Percentiles rank a stretch among this genome's conserved stretches.
These are phyloP conservation scores for Chaetomium globosum DNA, from an alignment of 2,329 filamentous ascomycete genomes.

Conservation along the genomic window DNA sequence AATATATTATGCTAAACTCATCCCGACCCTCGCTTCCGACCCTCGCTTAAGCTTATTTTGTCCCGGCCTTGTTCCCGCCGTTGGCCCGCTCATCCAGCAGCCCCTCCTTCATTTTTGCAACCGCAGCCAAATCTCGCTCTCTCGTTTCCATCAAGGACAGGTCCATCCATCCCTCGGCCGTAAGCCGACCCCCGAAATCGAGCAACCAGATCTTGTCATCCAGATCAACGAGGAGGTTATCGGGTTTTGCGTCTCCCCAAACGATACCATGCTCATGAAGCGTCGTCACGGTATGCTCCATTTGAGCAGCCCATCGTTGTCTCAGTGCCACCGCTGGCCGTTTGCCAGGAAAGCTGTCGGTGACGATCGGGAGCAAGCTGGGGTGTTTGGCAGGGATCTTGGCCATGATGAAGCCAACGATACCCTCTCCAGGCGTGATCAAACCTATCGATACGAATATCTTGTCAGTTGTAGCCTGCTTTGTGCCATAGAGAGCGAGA, in stretches of 20 bases:
- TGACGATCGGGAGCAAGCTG: too few species aligned
- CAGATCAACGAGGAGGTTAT: background rate
- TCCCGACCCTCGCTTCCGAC: background rate
- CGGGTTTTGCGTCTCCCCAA: background rate
- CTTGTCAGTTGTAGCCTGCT: background rate
- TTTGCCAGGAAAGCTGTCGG: background rate
- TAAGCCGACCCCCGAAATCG: background rate
- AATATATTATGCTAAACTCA: background rate
- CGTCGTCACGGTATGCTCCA: background rate
- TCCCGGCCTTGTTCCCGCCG: background rate
- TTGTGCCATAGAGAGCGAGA: too few species aligned
- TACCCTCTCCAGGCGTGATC: background rate
- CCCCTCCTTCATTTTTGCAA: background rate
- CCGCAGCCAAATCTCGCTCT: background rate
- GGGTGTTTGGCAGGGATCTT: background rate
- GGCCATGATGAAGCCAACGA: background rate
- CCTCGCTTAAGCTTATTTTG: background rate
- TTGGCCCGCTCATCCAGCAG: background rate
- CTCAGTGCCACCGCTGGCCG: background rate
- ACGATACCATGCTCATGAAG: background rate
- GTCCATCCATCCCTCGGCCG: background rate
- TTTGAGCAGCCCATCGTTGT: background rate
- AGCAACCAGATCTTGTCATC: background rate
- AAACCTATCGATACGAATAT: background rate
- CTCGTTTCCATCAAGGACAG: background rate